Conservation (phyloP, 495 filamentous ascomycete genomes). For the Hypoxylon perforatum region DNA sequence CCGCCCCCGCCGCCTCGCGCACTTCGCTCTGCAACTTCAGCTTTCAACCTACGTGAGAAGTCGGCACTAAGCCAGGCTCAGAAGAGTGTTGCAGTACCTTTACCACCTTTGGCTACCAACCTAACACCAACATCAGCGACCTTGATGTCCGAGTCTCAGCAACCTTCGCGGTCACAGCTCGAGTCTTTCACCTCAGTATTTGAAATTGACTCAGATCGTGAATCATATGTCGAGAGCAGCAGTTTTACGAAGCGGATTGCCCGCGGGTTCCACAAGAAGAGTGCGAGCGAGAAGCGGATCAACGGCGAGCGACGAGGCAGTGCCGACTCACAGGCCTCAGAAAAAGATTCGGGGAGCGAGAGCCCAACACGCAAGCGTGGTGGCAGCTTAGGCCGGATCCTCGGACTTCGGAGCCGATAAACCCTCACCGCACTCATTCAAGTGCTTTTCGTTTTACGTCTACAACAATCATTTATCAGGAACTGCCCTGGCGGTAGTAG, state of each 20-base stretch:
- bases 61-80: constrained; percentile 5
- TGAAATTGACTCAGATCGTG: constrained; percentile 44
- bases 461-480: neutral
- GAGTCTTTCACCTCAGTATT: constrained; percentile 46
- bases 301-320: constrained; percentile 17
- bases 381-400: constrained; percentile 44
- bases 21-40: constrained; percentile 36
- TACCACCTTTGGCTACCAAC: constrained; percentile 15
- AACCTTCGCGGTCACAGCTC: constrained; percentile 16
- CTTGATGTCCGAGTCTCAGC: neutral
- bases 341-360: constrained; percentile 16
- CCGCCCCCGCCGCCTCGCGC: constrained; percentile 30
- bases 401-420: constrained; percentile 34
- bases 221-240: constrained; percentile 33
- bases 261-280: constrained; percentile 47
- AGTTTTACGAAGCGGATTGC: constrained; percentile 44
- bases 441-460: constrained; percentile 2
- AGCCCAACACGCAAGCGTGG: constrained; percentile 40
- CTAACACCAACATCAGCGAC: constrained; percentile 6
- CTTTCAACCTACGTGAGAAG: constrained; percentile 38
- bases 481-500: constrained; percentile 4
- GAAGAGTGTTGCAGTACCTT: constrained; percentile 20
- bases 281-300: constrained; percentile 41
- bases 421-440: neutral
- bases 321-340: constrained; percentile 10